phyloP scores from a whole-genome alignment of 176 grass and related monocot species.

The Musa troglodytarum region DNA sequence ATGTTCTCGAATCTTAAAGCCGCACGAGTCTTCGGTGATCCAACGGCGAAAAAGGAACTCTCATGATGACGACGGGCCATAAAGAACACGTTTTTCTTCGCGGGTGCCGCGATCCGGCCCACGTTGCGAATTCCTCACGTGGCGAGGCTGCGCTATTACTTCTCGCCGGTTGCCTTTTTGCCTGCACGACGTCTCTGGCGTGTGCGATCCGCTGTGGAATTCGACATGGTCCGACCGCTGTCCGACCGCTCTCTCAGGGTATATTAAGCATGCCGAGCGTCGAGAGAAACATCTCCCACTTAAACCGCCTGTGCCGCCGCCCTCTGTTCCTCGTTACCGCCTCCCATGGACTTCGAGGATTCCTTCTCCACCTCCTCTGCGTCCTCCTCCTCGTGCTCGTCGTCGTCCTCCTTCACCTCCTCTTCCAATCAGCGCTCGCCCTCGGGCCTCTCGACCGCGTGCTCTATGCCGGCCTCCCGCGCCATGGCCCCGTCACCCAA shows the following conservation, averaged over 20 bases:
- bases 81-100: too few relatives aligned
- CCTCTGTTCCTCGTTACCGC: too few relatives aligned
- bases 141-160: too few relatives aligned
- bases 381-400: neutral
- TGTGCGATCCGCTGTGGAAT: neutral
- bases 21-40: too few relatives aligned
- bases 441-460: slow-evolving; percentile 21
- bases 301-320: too few relatives aligned
- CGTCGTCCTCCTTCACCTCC: neutral
- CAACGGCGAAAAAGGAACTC: too few relatives aligned
- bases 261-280: too few relatives aligned
- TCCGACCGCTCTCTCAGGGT: neutral
- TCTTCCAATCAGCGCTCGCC: slow-evolving; percentile 4
- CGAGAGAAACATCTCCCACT: too few relatives aligned
- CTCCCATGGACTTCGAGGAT: neutral
- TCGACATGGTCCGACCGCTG: neutral
- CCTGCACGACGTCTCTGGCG: neutral
- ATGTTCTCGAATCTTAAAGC: too few relatives aligned
- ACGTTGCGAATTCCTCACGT: too few relatives aligned
- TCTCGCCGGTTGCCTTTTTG: neutral
- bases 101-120: too few relatives aligned
- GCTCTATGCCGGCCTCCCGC: slow-evolving; percentile 17
- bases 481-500: slow-evolving; percentile 34
- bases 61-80: too few relatives aligned
- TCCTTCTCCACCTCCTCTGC: neutral